These are phyloP conservation scores for Fusarium sp. DNA, from an alignment of 2,329 filamentous ascomycete species.

Conservation along the genomic window DNA sequence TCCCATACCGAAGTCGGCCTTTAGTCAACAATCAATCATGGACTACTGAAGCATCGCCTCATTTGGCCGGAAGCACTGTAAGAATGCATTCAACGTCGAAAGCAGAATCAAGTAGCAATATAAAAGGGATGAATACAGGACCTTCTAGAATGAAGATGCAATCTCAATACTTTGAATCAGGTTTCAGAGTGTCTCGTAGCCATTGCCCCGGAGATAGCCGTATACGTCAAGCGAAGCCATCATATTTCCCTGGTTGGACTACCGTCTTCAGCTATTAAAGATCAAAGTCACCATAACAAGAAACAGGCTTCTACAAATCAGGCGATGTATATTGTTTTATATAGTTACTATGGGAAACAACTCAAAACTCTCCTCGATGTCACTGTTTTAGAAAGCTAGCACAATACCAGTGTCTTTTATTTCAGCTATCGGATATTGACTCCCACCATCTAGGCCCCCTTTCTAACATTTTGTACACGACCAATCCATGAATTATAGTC, in stretches of 20 bases:
- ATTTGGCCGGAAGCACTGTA: no score
- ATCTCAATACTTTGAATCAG: neutral
- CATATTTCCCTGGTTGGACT: no score
- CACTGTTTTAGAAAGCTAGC: neutral
- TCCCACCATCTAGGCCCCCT: fast-evolving
- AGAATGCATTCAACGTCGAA: fast-evolving
- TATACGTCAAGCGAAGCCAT: neutral
- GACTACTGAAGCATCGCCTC: neutral
- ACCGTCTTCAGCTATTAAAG: fast-evolving
- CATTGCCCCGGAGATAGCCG: fast-evolving
- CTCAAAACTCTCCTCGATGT: fast-evolving
- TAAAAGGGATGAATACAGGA: fast-evolving
- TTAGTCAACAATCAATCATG: neutral
- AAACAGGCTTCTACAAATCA: neutral
- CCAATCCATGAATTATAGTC: neutral
- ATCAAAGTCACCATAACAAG: fast-evolving
- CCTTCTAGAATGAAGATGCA: fast-evolving
- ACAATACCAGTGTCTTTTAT: neutral
- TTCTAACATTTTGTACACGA: fast-evolving
- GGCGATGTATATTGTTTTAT: no score
- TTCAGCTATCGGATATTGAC: neutral
- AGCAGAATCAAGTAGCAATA: neutral
- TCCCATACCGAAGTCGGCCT: fast-evolving
- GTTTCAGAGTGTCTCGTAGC: no score
- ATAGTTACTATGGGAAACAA: no score